Evolutionary conservation across 768 basidiomycete genomes (phyloP).

Genomic region (Termitomyces sp.): DNA sequence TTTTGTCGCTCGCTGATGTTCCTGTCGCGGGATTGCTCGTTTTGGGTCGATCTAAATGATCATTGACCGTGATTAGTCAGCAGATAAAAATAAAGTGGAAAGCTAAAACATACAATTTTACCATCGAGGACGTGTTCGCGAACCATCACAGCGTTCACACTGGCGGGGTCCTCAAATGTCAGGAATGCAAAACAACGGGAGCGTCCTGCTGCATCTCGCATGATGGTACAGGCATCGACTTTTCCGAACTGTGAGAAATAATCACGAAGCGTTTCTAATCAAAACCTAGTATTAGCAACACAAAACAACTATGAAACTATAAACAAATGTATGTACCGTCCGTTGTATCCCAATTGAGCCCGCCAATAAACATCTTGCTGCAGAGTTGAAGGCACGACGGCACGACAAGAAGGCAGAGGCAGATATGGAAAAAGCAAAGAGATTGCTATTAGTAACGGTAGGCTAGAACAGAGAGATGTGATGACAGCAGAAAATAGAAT

Average conservation of each 20-base stretch:
- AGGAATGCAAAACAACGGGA: conserved; percentile 97
- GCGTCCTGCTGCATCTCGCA: conserved; percentile 93
- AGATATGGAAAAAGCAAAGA: conserved; percentile 42
- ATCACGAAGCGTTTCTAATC: conserved; percentile 65
- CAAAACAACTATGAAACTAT: conserved; percentile 26
- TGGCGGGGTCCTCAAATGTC: conserved; percentile 89
- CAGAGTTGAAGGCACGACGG: conserved; percentile 13
- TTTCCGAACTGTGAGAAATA: conserved; percentile 97
- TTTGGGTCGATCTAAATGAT: conserved; percentile 92
- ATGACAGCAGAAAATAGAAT: conserved; percentile 52
- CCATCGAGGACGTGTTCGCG: conserved; percentile 94
- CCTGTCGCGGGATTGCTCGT: conserved; percentile 93
- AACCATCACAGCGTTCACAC: conserved; percentile 94
- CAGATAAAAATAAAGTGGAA: background rate
- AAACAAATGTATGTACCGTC: conserved; percentile 67
- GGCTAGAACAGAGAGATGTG: conserved; percentile 58
- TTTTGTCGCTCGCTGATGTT: conserved; percentile 90
- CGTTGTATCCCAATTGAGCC: conserved; percentile 99
- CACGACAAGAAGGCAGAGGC: conserved; percentile 21
- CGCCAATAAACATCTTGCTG: conserved; percentile 99
- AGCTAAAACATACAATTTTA: conserved; percentile 71
- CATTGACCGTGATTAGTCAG: background rate
- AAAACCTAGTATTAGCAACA: conserved; percentile 33
- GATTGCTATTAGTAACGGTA: conserved; percentile 78
- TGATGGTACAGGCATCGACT: conserved; percentile 97